Percentiles rank a stretch among this genome's conserved stretches.
Evolutionary conservation across 1,284 basidiomycete species (phyloP).

Genomic region (Mycena sp.): DNA sequence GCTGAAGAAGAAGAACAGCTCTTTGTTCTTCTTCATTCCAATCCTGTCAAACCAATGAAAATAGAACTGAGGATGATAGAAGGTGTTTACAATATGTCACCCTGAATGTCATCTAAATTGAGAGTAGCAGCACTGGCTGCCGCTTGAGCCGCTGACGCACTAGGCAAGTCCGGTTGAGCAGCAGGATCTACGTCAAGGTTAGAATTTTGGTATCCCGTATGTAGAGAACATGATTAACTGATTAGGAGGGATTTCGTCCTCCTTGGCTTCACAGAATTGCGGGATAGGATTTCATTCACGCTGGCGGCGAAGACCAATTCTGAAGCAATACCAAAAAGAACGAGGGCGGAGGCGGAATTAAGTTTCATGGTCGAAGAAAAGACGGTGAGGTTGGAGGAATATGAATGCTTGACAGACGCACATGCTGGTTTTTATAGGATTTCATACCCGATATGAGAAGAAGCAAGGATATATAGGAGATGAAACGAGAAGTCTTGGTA

Average conservation of each 20-base stretch:
- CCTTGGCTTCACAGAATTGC: neutral
- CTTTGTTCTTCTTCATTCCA: constrained; percentile 38
- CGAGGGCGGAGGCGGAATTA: too few relatives aligned
- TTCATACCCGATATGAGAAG: too few relatives aligned
- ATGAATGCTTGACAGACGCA: too few relatives aligned
- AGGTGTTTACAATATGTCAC: neutral
- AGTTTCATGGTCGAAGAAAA: too few relatives aligned
- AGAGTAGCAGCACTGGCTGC: neutral
- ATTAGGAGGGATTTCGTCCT: neutral
- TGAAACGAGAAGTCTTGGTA: too few relatives aligned
- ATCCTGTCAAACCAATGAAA: constrained; percentile 23
- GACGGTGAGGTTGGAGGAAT: too few relatives aligned
- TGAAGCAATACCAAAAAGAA: neutral
- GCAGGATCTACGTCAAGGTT: neutral
- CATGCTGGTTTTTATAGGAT: neutral
- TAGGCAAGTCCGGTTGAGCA: neutral
- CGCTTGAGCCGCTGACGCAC: neutral
- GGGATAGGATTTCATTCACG: neutral
- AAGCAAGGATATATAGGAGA: too few relatives aligned
- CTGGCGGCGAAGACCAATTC: neutral
- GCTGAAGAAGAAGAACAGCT: constrained; percentile 44
- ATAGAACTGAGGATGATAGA: neutral
- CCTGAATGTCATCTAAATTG: neutral
- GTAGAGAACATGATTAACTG: neutral
- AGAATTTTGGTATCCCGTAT: neutral